phyloP scores from a whole-genome alignment of 73 alveolate species.

The Symbiodinium natans region DNA sequence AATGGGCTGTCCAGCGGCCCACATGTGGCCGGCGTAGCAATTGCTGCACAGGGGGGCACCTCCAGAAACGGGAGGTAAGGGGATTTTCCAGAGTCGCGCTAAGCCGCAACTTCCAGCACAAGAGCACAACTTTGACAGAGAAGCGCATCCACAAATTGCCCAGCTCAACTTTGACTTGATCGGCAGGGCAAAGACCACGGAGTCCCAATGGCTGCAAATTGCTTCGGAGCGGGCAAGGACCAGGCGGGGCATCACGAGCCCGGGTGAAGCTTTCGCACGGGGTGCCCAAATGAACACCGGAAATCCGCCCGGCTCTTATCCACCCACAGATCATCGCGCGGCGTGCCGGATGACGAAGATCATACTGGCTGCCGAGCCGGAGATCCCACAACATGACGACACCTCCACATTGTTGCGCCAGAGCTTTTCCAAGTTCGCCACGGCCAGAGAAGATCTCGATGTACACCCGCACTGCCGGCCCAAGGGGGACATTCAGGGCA shows the following conservation, averaged over 20 bases:
- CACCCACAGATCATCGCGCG: not conserved
- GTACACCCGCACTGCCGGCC: not conserved
- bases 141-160: slow-evolving; percentile 32
- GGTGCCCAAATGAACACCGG: slow-evolving; percentile 17
- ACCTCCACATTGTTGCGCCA: not conserved
- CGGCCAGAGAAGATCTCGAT: not conserved
- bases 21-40: not conserved
- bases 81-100: slow-evolving; percentile 15
- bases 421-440: not conserved
- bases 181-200: not conserved
- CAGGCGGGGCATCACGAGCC: slow-evolving; percentile 24
- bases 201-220: not conserved
- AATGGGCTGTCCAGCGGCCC: not conserved
- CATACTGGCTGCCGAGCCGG: not conserved
- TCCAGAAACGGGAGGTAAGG: not conserved
- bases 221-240: slow-evolving; percentile 11
- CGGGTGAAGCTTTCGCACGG: slow-evolving; percentile 29
- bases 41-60: not conserved
- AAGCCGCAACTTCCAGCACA: not conserved
- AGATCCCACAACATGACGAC: not conserved
- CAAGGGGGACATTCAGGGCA: not conserved
- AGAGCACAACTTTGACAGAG: not conserved
- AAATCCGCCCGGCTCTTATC: not conserved
- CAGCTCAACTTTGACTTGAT: not conserved
- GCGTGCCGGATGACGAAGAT: not conserved